Evolutionary conservation across 495 filamentous ascomycete species (phyloP), one percentile per base, ranked within the genome.

Genomic region (Neurospora terricola): DNA sequence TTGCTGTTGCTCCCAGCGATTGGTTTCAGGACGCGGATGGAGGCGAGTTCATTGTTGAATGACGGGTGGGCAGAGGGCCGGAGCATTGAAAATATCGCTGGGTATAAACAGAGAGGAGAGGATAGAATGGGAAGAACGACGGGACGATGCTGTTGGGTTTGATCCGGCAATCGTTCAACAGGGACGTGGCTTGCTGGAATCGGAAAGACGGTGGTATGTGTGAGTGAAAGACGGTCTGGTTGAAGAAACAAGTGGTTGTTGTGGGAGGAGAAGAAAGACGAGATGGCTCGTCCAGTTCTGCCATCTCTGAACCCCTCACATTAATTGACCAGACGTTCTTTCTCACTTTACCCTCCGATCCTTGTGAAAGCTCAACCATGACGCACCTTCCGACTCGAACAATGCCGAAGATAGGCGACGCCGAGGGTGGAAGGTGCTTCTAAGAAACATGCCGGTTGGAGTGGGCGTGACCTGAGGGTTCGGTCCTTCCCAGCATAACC

Each of bases 1-100:
- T 59, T 0, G 48, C 0, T 0, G 7, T 59, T 30, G 23, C 48
- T 59, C 4, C 0, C 0, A 0, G 3, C 0, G 5, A 3, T 0
- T 59, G 48, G 48, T 3, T 59, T 0, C 0, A 8, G 1, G 23
- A 59, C 6, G 21, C 45, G 10, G 1, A 54, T 5, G 0, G 0
- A 0, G 45, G 10, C 0, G 10, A 54, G 10, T 54, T 54, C 1
- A 2, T 54, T 14, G 45, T 59, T 59, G 48, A 59, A 7, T 59
- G 48, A 59, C 21, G 10, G 10, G 10, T 27, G n/a, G 8, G 18
- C 42, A n/a, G 18, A 45, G 5, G 39, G 12, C 16, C 18, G 18
- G 42, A 45, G 18, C 16, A 21, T 9, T 4, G 8, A n/a, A 9
- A 45, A 3, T 10, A 4, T 21, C 0, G 3, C 2, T 21, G 42